Percentiles rank a stretch among this genome's conserved stretches.
These are phyloP conservation scores for Malus sieversii DNA, from an alignment of 306 rosid genomes.

Conservation along the genomic window DNA sequence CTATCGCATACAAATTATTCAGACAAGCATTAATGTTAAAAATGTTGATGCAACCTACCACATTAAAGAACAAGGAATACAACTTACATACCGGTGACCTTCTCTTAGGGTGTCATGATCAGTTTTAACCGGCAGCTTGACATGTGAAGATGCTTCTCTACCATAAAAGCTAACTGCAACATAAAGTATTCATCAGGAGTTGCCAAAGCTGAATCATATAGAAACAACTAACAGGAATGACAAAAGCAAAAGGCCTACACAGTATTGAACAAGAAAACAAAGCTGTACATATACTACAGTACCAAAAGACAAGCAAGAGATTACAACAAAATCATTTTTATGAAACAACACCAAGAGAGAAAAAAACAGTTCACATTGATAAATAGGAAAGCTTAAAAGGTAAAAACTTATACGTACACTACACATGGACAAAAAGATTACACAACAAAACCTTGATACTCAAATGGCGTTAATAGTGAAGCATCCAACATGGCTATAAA, in stretches of 20 bases:
- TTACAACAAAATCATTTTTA: neutral
- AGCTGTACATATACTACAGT: neutral
- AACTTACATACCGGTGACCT: slow-evolving; percentile 58
- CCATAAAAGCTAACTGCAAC: slow-evolving; percentile 67
- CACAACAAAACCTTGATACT: too few relatives aligned
- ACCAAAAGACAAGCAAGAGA: too few relatives aligned
- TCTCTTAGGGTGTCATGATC: slow-evolving; percentile 90
- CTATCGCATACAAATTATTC: slow-evolving; percentile 18
- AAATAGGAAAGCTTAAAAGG: neutral
- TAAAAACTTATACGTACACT: neutral
- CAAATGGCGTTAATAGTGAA: neutral
- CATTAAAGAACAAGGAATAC: slow-evolving; percentile 2
- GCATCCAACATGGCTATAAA: neutral
- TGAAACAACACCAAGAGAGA: neutral
- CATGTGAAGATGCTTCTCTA: slow-evolving; percentile 39
- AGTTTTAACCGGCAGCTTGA: slow-evolving; percentile 68
- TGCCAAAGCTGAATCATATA: neutral
- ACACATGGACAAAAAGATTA: neutral
- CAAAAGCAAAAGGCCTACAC: neutral
- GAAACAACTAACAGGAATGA: neutral
- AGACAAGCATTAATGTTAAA: neutral
- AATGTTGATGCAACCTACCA: neutral
- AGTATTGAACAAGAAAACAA: neutral
- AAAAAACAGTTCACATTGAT: neutral
- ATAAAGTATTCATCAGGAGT: slow-evolving; percentile 1